Conservation (phyloP, 345 rosid species). For the Murraya koenigii region DNA sequence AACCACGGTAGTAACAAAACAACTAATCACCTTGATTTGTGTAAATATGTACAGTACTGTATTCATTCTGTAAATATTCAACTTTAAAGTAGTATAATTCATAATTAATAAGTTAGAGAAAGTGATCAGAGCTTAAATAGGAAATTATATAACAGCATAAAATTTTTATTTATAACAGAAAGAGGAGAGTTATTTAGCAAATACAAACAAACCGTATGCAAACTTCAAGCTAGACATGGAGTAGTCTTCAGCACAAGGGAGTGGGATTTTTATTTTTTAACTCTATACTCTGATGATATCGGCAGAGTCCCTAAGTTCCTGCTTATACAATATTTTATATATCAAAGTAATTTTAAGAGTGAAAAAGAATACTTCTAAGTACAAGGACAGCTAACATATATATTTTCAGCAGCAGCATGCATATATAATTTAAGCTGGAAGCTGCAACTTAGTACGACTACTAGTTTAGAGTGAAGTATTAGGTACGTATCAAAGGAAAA, state of each 20-base stretch:
- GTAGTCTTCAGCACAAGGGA: too few species aligned
- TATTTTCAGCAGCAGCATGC: not conserved
- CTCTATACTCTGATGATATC: too few species aligned
- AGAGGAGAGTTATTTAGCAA: not conserved
- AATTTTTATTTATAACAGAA: too few species aligned
- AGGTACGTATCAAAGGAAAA: too few species aligned
- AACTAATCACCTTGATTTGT: not conserved
- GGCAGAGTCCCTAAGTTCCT: too few species aligned
- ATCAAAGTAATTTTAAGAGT: not conserved
- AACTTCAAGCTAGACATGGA: too few species aligned
- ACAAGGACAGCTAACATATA: not conserved
- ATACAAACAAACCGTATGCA: not conserved
- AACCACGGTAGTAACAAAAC: too few species aligned
- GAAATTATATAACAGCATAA: not conserved
- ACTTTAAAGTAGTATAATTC: too few species aligned
- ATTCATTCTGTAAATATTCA: not conserved
- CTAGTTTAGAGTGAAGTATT: not conserved
- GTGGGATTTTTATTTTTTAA: too few species aligned
- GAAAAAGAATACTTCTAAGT: not conserved
- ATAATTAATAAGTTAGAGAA: not conserved
- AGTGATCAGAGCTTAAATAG: not conserved
- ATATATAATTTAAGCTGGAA: not conserved
- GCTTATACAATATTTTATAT: not conserved
- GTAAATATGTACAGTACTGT: not conserved
- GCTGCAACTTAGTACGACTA: too few species aligned